Evolutionary conservation across 352 stramenopile genomes (phyloP).

Genomic region (Phytophthora idaei): DNA sequence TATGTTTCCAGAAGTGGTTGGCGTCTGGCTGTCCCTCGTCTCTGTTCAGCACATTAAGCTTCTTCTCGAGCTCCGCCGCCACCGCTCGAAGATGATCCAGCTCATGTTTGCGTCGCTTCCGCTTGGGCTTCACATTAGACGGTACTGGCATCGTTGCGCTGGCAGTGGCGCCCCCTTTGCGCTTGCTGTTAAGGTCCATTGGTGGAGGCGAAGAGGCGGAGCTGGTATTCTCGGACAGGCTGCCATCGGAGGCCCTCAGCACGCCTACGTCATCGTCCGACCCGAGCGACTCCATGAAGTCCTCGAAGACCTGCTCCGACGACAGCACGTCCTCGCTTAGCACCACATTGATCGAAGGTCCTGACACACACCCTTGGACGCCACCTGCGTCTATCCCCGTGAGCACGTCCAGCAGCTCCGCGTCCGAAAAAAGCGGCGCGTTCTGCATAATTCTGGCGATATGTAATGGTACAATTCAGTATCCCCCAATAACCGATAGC

Average conservation of each 20-base stretch:
- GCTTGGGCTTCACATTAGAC: slow-evolving; percentile 35
- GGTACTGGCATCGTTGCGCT: not conserved
- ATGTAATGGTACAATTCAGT: slow-evolving; percentile 2
- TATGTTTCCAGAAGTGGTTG: slow-evolving; percentile 50
- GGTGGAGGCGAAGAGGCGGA: slow-evolving; percentile 1
- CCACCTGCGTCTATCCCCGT: slow-evolving; percentile 33
- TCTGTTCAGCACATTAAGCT: slow-evolving; percentile 47
- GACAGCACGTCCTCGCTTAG: slow-evolving; percentile 24
- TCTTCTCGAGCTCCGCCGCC: slow-evolving; percentile 46
- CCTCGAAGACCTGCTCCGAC: slow-evolving; percentile 32
- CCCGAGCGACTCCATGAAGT: slow-evolving; percentile 35
- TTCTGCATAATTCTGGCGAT: no score
- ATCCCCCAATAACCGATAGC: slow-evolving; percentile 4
- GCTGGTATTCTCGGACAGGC: slow-evolving; percentile 11
- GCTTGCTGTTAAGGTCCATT: slow-evolving; percentile 1
- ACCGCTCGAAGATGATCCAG: slow-evolving; percentile 55
- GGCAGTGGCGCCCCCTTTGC: not conserved
- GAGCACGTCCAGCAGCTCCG: slow-evolving; percentile 56
- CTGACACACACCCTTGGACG: not conserved
- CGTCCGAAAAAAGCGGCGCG: slow-evolving; percentile 43
- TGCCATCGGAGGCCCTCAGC: slow-evolving; percentile 5
- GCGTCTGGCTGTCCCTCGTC: slow-evolving; percentile 29
- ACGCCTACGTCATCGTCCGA: slow-evolving; percentile 21
- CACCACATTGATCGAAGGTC: slow-evolving; percentile 19
- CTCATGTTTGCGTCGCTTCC: slow-evolving; percentile 61